Evolutionary conservation across 2,329 filamentous ascomycete genomes (phyloP).

Genomic region (Colletotrichum spaethianum): DNA sequence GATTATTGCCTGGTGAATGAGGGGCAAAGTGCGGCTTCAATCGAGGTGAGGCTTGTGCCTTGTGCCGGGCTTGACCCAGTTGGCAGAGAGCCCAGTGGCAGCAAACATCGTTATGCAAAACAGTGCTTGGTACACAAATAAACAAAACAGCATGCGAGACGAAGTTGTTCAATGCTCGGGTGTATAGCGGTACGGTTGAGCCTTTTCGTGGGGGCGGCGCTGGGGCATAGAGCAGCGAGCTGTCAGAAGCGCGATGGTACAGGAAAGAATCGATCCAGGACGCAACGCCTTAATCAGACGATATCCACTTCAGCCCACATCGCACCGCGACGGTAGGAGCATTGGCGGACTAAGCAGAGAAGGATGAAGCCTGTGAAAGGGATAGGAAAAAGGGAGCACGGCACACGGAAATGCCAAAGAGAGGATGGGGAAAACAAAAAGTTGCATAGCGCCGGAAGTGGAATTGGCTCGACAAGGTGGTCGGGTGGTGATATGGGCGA

Average conservation of each 20-base stretch:
- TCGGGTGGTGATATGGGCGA: background rate
- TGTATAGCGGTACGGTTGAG: background rate
- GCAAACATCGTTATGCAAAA: conserved; percentile 20
- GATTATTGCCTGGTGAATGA: background rate
- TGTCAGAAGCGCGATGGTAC: conserved; percentile 31
- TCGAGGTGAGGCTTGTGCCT: background rate
- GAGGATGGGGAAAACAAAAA: conserved; percentile 36
- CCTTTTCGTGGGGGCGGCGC: conserved; percentile 13
- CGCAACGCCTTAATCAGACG: conserved; percentile 31
- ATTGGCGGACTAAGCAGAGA: conserved; percentile 11
- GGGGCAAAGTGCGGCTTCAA: background rate
- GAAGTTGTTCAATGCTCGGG: conserved; percentile 19
- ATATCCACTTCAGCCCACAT: conserved; percentile 38
- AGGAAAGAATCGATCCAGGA: conserved; percentile 36
- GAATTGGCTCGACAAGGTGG: background rate
- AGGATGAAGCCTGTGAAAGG: conserved; percentile 26
- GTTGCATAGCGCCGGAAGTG: background rate
- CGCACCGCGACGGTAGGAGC: conserved; percentile 17
- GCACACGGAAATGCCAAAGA: conserved; percentile 35
- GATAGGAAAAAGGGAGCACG: conserved; percentile 15
- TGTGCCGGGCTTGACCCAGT: conserved; percentile 1
- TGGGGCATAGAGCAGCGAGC: conserved; percentile 10
- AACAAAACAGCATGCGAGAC: conserved; percentile 2
- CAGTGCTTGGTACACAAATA: background rate
- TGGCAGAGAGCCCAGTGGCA: background rate